phyloP scores from a whole-genome alignment of 106 monocot genomes.

The Hemerocallis citrina region DNA sequence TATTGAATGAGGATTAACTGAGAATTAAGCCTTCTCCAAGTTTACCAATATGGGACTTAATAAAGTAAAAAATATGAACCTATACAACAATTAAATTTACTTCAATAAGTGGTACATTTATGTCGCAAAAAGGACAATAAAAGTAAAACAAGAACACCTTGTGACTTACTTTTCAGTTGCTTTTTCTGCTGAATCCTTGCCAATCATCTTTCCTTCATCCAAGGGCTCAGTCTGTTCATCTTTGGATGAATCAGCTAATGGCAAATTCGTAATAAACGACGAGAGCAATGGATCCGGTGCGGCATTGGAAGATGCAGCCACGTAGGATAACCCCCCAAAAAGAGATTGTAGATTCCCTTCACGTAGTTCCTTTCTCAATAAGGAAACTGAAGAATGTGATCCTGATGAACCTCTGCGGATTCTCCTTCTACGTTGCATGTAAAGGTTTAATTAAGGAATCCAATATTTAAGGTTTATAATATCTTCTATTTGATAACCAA shows the following conservation, averaged over 20 bases:
- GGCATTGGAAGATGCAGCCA: conserved; percentile 24
- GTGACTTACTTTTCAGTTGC: conserved; percentile 44
- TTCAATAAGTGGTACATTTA: too few species aligned
- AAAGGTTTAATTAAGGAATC: conserved; percentile 29
- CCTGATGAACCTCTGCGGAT: conserved; percentile 28
- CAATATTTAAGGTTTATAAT: not conserved
- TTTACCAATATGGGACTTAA: too few species aligned
- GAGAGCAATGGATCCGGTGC: conserved; percentile 78
- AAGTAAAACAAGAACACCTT: not conserved
- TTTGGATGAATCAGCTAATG: conserved; percentile 31
- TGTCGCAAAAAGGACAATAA: not conserved
- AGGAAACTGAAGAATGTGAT: conserved; percentile 33
- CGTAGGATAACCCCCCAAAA: conserved; percentile 39
- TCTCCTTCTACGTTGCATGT: conserved; percentile 54
- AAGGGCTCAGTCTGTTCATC: conserved; percentile 19
- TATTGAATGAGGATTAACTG: too few species aligned
- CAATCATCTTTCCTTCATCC: conserved; percentile 17
- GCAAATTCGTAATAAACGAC: conserved; percentile 62
- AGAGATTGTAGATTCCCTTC: conserved; percentile 41
- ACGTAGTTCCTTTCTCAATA: conserved; percentile 43
- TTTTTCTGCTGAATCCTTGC: conserved; percentile 29
- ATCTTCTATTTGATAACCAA: not conserved
- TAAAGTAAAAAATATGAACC: too few species aligned
- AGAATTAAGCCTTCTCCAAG: too few species aligned
- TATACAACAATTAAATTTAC: too few species aligned